Evolutionary conservation across 129 eudicot species (phyloP).

Genomic region (carrot (Daucus carota)): DH1_v3.0 NC_030389.2:45368501-45369000

Average conservation of each 20-base stretch:
- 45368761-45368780: slow-evolving; percentile 60
- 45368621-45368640: slow-evolving; percentile 31
- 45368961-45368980: slow-evolving; percentile 55
- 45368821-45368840: no score
- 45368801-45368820: no score
- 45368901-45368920: slow-evolving; percentile 60
- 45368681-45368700: slow-evolving; percentile 41
- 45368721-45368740: slow-evolving; percentile 51
- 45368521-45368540: slow-evolving; percentile 49
- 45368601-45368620: background rate
- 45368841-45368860: background rate
- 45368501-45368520: slow-evolving; percentile 70
- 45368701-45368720: slow-evolving; percentile 62
- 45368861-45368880: background rate
- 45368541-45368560: slow-evolving; percentile 36
- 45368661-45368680: slow-evolving; percentile 54
- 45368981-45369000: slow-evolving; percentile 36
- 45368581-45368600: background rate
- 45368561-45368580: slow-evolving; percentile 55
- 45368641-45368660: slow-evolving; percentile 70
- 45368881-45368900: slow-evolving; percentile 50
- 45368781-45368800: slow-evolving; percentile 54
- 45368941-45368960: slow-evolving; percentile 60
- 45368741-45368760: slow-evolving; percentile 60
- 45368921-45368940: slow-evolving; percentile 73